Conservation (phyloP, 306 rosid species). For the Pyrus bretschneideri region DNA sequence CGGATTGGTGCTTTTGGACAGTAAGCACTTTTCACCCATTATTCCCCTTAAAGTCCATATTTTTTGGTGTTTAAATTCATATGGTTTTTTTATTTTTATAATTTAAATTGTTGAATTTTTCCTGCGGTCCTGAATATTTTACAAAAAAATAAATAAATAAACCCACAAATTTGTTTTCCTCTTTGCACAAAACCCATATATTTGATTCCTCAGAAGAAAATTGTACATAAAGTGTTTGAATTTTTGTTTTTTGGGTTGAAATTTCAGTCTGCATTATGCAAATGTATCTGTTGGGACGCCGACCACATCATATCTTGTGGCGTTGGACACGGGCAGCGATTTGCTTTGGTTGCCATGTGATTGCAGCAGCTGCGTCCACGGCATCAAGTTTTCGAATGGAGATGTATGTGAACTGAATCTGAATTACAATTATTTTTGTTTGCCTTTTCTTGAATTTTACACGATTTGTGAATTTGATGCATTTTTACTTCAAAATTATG, state of each 20-base stretch:
- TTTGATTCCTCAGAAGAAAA: background rate
- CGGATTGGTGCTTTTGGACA: constrained; percentile 39
- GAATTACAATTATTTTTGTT: background rate
- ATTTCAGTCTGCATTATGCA: constrained; percentile 86
- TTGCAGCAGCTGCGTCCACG: constrained; percentile 48
- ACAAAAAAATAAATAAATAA: background rate
- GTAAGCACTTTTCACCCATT: constrained; percentile 27
- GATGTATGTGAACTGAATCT: constrained; percentile 23
- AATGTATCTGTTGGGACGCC: constrained; percentile 90
- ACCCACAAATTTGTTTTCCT: background rate
- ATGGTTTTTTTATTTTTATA: background rate
- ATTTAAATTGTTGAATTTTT: background rate
- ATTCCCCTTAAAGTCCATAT: background rate
- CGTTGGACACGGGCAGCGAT: constrained; percentile 95
- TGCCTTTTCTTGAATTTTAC: background rate
- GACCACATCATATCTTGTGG: constrained; percentile 59
- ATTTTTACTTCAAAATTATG: background rate
- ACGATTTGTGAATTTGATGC: background rate
- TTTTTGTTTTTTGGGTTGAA: background rate
- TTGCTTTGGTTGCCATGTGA: constrained; percentile 93
- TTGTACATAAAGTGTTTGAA: background rate
- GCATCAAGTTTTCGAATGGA: constrained; percentile 16
- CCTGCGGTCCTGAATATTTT: background rate
- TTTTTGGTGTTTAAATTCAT: background rate
- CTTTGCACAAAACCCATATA: background rate